Percentiles rank a stretch among this genome's conserved stretches.
Conservation (phyloP, 176 grass and related monocot species). For the Zea luxurians region DNA sequence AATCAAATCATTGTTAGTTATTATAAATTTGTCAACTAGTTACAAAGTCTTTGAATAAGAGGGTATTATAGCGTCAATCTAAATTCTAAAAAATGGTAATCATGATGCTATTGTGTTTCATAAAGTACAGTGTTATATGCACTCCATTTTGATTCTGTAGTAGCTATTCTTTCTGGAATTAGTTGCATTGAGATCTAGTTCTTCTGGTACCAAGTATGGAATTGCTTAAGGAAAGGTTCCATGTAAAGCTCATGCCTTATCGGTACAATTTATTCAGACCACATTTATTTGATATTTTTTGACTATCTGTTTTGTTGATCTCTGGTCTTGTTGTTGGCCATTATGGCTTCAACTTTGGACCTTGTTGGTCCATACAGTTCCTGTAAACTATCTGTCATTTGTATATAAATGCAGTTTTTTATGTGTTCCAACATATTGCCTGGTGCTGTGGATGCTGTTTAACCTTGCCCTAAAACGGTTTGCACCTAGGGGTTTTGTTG, state of each 20-base stretch:
- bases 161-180: constrained; percentile 30
- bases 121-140: neutral
- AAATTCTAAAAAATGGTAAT: neutral
- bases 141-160: neutral
- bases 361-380: neutral
- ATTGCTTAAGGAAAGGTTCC: neutral
- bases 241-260: neutral
- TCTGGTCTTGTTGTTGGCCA: neutral
- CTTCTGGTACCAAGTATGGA: neutral
- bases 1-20: constrained; percentile 25
- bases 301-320: neutral
- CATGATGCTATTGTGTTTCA: constrained; percentile 1
- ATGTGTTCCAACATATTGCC: neutral
- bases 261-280: neutral
- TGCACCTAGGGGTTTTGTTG: neutral
- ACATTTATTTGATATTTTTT: constrained; percentile 20
- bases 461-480: neutral
- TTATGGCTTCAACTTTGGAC: neutral
- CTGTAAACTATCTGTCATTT: neutral
- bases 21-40: constrained; percentile 21
- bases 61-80: neutral
- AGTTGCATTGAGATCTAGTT: neutral
- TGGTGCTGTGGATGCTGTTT: neutral
- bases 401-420: constrained; percentile 16
- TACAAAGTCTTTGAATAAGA: constrained; percentile 4